Evolutionary conservation across 345 rosid genomes (phyloP), one percentile per base, ranked within the genome.

Genomic region (Syzygium jambos): DNA sequence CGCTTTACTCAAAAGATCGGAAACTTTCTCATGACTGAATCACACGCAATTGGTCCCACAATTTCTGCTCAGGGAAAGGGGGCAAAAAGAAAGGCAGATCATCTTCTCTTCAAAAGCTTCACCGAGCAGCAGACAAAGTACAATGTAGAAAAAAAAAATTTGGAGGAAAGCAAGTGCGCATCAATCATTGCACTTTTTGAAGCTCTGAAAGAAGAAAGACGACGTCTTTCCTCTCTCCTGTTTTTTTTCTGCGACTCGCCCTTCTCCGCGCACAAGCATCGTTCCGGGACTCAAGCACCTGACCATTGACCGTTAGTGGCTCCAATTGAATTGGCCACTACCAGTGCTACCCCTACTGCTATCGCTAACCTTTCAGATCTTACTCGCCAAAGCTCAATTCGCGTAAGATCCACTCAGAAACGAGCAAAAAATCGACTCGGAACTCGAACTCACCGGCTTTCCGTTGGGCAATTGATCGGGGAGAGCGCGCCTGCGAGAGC

Each of bases 401-500:
- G 17, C 63, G 34, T 9, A 12, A 61, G 43, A 83, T 68, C 78
- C 78, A 22, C 78, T 9, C 78, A 84, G 17, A 61, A 85, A 38
- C 25, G 77, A 27, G 11, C 51, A 13, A 49, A 41, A 87, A 84
- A 86, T 41, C 30, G 19, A 59, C 52, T 9, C 49, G 85, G n/a
- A 78, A 78, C 82, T 12, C 22, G 27, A 2, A 59, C 86, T 59
- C 63, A 95, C 98, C 96, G 95, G 98, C 87, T 98, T 95, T 52
- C 89, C 96, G 87, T 92, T 96, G 54, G 98, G 89, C 85, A 94
- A 91, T 52, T 96, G 95, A 89, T 96, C 98, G 88, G 97, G 85
- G 83, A 91, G 93, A 52, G 90, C 91, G 57, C 93, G 92, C 86
- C 96, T 93, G 87, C 97, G 91, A 27, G 98, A 94, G 90, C 96